phyloP scores from a whole-genome alignment of 108 stramenopile species.

The Nitzschia palea region DNA sequence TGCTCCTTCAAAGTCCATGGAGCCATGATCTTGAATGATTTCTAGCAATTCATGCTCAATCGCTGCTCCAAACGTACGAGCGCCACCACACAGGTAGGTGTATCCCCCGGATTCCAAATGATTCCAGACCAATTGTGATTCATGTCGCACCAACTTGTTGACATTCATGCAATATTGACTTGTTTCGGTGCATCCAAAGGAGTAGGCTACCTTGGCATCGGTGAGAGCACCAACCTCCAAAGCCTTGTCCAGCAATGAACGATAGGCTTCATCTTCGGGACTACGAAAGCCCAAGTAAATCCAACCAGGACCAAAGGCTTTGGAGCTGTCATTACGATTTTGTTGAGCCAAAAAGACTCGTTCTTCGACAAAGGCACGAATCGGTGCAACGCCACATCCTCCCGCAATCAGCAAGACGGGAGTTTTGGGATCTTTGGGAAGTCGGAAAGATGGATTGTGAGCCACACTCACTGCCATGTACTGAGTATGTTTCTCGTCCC shows the following conservation, averaged over 20 bases:
- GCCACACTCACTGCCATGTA: slow-evolving; percentile 34
- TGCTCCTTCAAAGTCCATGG: slow-evolving; percentile 47
- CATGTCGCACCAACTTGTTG: slow-evolving; percentile 34
- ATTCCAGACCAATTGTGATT: slow-evolving; percentile 31
- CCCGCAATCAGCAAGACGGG: slow-evolving; percentile 71
- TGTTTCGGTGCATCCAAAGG: slow-evolving; percentile 21
- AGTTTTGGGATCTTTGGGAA: slow-evolving; percentile 45
- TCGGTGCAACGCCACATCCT: slow-evolving; percentile 73
- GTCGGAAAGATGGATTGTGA: slow-evolving; percentile 63
- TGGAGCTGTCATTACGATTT: background rate
- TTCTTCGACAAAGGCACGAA: slow-evolving; percentile 69
- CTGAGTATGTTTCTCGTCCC: background rate
- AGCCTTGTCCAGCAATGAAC: slow-evolving; percentile 40
- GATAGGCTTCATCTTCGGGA: slow-evolving; percentile 60
- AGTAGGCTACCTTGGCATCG: slow-evolving; percentile 39
- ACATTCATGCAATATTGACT: slow-evolving; percentile 35
- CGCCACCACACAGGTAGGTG: slow-evolving; percentile 66
- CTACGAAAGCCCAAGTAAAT: slow-evolving; percentile 64
- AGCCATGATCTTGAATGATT: slow-evolving; percentile 49
- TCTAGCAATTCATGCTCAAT: slow-evolving; percentile 49
- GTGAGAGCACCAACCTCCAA: slow-evolving; percentile 42
- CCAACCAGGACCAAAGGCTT: slow-evolving; percentile 38
- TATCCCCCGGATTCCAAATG: slow-evolving; percentile 53
- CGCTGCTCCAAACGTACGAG: slow-evolving; percentile 64
- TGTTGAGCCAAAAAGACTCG: slow-evolving; percentile 29